Evolutionary conservation across 495 filamentous ascomycete genomes (phyloP), one percentile per base, ranked within the genome.

Genomic region (Gamarada debralockiae): DNA sequence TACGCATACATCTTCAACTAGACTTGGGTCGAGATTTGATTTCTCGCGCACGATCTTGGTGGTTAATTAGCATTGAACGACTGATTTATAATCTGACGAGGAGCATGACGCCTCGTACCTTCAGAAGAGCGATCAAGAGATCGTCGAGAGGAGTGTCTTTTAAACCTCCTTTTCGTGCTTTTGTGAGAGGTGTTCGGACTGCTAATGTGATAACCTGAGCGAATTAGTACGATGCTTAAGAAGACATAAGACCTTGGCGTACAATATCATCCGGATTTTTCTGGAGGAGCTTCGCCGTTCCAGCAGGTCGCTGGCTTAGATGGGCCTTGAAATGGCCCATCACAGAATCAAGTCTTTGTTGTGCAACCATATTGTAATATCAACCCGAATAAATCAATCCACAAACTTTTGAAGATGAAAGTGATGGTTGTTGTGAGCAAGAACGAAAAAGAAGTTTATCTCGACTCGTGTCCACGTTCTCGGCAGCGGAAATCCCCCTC

Each of bases 131-230:
- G 66, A 86, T 89, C 49, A 95, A 70, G 18, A 98, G 75, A 67
- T 83, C 86, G 67, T 97, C 93, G 39, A 97, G 75, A 6, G 78
- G 76, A 12, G 91, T 95, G 68, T 98, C 93, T 75, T 96, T 97
- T 73, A 98, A 83, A 2, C 92, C 89, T 50, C 93, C 93, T 73
- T 90, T 90, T 53, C 61, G 61, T 23, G 79, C 85, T 72, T 93
- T 93, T 57, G 85, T 78, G 50, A 95, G 75, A 0, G 89, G 85
- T 4, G 89, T 92, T 24, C 89, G 82, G 52, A 89, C 69, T n/a
- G 86, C 86, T 36, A 86, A 76, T 9, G 89, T 93, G 58, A 98
- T 93, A 55, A 98, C 93, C 36, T 93, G 56, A 18, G 24, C 22
- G 17, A 22, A 43, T 43, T 43, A 43, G 40, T 13, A 7, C 4